Base-by-base conservation (phyloP, 2,329 filamentous ascomycete genomes). In the Cercospora nicotianae region DNA sequence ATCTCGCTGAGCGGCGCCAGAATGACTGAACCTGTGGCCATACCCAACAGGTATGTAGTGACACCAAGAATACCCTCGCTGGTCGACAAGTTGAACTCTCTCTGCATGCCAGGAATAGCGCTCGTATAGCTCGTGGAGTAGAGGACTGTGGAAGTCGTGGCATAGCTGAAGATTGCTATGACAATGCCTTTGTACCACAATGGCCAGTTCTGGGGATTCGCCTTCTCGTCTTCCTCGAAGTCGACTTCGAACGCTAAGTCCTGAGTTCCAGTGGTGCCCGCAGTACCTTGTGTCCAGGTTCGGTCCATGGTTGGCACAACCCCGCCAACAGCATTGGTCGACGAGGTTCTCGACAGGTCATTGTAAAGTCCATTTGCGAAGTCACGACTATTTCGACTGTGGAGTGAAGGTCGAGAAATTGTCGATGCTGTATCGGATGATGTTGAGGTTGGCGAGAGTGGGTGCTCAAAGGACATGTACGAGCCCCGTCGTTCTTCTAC, bases 121-220 rank as follows among this genome's bases (percentile, higher is more conserved):
- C 89, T 87, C 0, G 92, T 93, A 77, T 95, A 96, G 62, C 87
- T 89, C 0, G 92, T 95, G 58, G 89, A 92, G 76, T 93, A 92
- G 57, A 93, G 77, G 16, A 93, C 89, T 8, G 78, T 78, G 20
- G 72, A 74, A 7, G 86, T 81, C 0, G 87, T 89, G 51, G 85
- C 85, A 74, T 85, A 87, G 53, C 85, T 86, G 75, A 89, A 83
- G 63, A 85, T 82, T 48, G 80, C 78, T 63, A 89, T 82, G 10
- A 86, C 81, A 72, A 87, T 76, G 62, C 82, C 78, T 72, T 88
- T 89, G 75, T 85, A 87, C 71, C 80, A 84, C 33, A 89, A 74
- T 0, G 87, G 79, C 90, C 91, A 94, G 75, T 90, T 89, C 66
- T 85, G 83, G 0, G 91, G 90, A 74, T 93, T 89, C 12, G 85